Conservation (phyloP, 176 grass and related monocot species). For the Ampelocalamus luodianensis region DNA sequence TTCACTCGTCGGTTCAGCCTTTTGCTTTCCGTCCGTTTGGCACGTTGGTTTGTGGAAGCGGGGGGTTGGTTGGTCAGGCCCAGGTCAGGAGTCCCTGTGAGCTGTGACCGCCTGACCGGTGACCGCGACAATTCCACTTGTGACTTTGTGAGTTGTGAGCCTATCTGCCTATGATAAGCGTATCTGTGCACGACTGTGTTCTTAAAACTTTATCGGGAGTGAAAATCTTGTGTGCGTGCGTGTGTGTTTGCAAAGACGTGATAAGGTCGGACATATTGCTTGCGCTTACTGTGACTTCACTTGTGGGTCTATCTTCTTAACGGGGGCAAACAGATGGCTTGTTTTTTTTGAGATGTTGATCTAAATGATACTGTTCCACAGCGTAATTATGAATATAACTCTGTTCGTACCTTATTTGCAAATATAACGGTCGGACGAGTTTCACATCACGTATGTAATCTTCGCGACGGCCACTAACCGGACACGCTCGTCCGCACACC, state of each 20-base stretch:
- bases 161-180: neutral
- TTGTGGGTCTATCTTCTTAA: neutral
- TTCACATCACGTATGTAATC: too few species aligned
- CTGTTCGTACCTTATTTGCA: too few species aligned
- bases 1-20: neutral
- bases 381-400: too few species aligned
- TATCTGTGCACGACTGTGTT: neutral
- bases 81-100: neutral
- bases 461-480: too few species aligned
- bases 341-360: too few species aligned
- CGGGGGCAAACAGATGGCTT: neutral
- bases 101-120: neutral
- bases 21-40: constrained; percentile 9
- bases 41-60: constrained; percentile 25
- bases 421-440: too few species aligned
- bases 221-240: neutral
- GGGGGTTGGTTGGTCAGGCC: neutral
- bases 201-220: neutral
- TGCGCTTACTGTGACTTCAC: too few species aligned
- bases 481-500: too few species aligned
- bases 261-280: neutral
- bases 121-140: neutral
- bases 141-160: too few species aligned
- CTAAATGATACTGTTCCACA: too few species aligned
- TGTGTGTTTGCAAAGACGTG: neutral